These are phyloP conservation scores for Sugiyamaella marilandica DNA, from an alignment of 805 yeast species.

Conservation along the genomic window DNA sequence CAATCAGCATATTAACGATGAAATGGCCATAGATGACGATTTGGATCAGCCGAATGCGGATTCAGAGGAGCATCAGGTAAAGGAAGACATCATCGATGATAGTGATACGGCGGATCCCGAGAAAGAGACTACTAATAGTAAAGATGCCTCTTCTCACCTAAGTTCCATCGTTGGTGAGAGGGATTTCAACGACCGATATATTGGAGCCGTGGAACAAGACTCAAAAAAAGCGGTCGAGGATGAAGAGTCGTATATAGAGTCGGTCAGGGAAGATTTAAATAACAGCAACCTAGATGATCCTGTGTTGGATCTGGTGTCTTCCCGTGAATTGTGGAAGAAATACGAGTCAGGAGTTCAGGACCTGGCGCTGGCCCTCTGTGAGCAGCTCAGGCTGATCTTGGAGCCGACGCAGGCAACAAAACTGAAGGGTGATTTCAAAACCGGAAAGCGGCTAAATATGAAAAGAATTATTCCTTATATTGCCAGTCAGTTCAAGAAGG, in stretches of 20 bases:
- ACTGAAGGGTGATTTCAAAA: conserved; percentile 89
- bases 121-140: conserved; percentile 25
- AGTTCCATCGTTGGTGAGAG: conserved; percentile 25
- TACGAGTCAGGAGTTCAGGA: conserved; percentile 86
- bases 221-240: not conserved
- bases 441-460: conserved; percentile 96
- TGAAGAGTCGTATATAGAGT: conserved; percentile 2
- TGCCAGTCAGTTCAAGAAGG: conserved; percentile 95
- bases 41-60: conserved; percentile 18
- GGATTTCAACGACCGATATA: conserved; percentile 17
- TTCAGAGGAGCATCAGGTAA: conserved; percentile 28
- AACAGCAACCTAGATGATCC: conserved; percentile 30
- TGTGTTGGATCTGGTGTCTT: conserved; percentile 54
- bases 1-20: conserved; percentile 56
- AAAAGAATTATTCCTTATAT: conserved; percentile 95
- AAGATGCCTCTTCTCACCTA: conserved; percentile 8
- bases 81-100: conserved; percentile 29
- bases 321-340: conserved; percentile 73
- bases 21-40: conserved; percentile 36
- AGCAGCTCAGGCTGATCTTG: conserved; percentile 84
- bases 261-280: not conserved
- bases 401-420: conserved; percentile 98
- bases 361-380: conserved; percentile 79
- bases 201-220: conserved; percentile 4
- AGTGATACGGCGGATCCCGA: conserved; percentile 29